Conservation (phyloP, 257 asterid species). For the Cordia subcordata region DNA sequence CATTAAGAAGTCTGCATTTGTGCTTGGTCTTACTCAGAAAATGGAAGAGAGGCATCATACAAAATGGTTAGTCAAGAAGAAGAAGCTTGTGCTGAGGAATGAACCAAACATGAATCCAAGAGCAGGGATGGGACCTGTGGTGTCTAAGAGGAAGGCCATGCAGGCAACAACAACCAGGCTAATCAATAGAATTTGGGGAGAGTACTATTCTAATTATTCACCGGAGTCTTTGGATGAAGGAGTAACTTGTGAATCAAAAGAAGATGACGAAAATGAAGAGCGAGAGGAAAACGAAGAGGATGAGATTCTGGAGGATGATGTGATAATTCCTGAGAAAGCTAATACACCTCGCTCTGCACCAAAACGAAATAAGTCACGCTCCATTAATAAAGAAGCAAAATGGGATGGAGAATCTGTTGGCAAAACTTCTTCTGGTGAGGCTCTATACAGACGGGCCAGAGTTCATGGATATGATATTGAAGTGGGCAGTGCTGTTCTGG, state of each 20-base stretch:
- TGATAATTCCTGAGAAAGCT: conserved; percentile 31
- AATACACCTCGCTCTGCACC: conserved; percentile 25
- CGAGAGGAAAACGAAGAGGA: conserved; percentile 67
- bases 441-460: conserved; percentile 47
- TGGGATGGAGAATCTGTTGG: conserved; percentile 72
- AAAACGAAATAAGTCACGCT: conserved; percentile 37
- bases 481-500: conserved; percentile 51
- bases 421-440: conserved; percentile 49
- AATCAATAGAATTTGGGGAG: conserved; percentile 90
- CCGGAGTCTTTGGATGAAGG: conserved; percentile 56
- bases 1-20: conserved; percentile 70
- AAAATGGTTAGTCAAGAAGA: conserved; percentile 87
- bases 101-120: conserved; percentile 72
- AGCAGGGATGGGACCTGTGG: conserved; percentile 66
- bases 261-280: conserved; percentile 59
- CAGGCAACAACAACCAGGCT: conserved; percentile 90
- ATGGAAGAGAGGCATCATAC: conserved; percentile 97
- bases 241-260: conserved; percentile 42
- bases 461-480: conserved; percentile 54
- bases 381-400: conserved; percentile 35
- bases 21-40: conserved; percentile 58
- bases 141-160: conserved; percentile 86
- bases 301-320: conserved; percentile 65
- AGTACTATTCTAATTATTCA: conserved; percentile 71
- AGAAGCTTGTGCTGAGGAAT: conserved; percentile 53